phyloP scores from a whole-genome alignment of 306 rosid species.

The Chamaecrista fasciculata region DNA sequence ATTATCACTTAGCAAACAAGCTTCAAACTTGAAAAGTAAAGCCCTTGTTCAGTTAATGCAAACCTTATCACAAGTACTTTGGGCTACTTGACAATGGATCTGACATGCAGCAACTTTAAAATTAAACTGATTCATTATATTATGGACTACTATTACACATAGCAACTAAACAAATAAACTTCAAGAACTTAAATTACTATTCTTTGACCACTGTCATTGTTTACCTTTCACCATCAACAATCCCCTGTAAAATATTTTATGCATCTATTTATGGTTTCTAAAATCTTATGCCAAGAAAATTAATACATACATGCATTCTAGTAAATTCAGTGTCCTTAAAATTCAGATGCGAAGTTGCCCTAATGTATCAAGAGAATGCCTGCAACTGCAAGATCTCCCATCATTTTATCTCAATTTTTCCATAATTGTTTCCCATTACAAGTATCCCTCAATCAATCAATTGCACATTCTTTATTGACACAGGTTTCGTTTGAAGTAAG shows the following conservation, averaged over 20 bases:
- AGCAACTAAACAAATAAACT: constrained; percentile 4
- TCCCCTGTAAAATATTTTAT: not conserved
- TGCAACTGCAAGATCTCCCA: not conserved
- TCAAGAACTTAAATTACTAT: not conserved
- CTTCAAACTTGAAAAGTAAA: not conserved
- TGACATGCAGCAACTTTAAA: no score
- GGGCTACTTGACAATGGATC: no score
- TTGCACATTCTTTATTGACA: not conserved
- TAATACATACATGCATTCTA: no score
- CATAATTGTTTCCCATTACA: not conserved
- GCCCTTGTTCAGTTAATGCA: no score
- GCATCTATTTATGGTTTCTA: not conserved
- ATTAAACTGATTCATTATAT: no score
- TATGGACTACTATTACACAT: not conserved
- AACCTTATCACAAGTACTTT: no score
- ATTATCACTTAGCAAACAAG: constrained; percentile 10
- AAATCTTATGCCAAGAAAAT: no score
- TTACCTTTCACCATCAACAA: not conserved
- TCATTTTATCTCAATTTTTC: not conserved
- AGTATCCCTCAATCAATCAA: not conserved
- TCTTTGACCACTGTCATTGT: no score
- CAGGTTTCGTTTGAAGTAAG: not conserved
- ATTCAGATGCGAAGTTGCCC: not conserved
- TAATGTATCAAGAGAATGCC: not conserved
- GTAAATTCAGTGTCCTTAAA: no score